Percentiles rank a stretch among this genome's conserved stretches.
phyloP scores from a whole-genome alignment of 2,329 filamentous ascomycete species.

The Fusarium fujikuroi region DNA sequence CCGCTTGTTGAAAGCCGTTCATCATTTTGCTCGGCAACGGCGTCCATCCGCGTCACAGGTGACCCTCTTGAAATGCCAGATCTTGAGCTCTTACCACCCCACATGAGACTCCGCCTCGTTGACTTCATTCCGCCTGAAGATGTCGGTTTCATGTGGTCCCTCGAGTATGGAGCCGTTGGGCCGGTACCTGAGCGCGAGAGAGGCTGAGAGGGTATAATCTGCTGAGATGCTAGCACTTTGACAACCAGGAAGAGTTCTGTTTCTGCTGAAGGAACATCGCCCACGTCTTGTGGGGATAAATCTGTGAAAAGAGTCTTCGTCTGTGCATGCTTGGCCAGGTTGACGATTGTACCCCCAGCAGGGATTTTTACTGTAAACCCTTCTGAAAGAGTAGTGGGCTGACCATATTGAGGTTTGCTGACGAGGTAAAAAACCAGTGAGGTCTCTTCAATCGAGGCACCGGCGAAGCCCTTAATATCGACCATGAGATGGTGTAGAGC shows the following conservation, averaged over 20 bases:
- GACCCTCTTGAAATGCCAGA: conserved; percentile 65
- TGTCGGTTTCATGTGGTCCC: conserved; percentile 60
- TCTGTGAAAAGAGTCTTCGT: conserved; percentile 91
- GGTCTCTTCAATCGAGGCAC: conserved; percentile 78
- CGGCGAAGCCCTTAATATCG: conserved; percentile 84
- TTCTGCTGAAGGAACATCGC: conserved; percentile 69
- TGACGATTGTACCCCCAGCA: conserved; percentile 75
- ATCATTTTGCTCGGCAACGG: conserved; percentile 65
- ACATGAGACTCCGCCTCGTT: conserved; percentile 75
- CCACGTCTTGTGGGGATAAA: conserved; percentile 79
- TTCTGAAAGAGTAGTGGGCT: conserved; percentile 79
- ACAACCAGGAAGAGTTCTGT: conserved; percentile 85
- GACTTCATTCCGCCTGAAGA: conserved; percentile 63
- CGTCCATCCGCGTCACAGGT: conserved; percentile 61
- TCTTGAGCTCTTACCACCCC: conserved; percentile 69
- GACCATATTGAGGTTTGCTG: conserved; percentile 72
- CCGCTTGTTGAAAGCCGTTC: conserved; percentile 50
- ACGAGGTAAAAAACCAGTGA: conserved; percentile 83
- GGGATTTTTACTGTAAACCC: conserved; percentile 83
- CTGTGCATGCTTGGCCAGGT: conserved; percentile 71
- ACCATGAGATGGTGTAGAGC: conserved; percentile 84
- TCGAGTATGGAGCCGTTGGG: conserved; percentile 54
- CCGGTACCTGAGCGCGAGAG: conserved; percentile 63
- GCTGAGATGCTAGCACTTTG: conserved; percentile 74
- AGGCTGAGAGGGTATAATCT: conserved; percentile 58